These are phyloP conservation scores for Stephania cephalantha DNA, from an alignment of 164 flowering plant species.

Conservation along the genomic window DNA sequence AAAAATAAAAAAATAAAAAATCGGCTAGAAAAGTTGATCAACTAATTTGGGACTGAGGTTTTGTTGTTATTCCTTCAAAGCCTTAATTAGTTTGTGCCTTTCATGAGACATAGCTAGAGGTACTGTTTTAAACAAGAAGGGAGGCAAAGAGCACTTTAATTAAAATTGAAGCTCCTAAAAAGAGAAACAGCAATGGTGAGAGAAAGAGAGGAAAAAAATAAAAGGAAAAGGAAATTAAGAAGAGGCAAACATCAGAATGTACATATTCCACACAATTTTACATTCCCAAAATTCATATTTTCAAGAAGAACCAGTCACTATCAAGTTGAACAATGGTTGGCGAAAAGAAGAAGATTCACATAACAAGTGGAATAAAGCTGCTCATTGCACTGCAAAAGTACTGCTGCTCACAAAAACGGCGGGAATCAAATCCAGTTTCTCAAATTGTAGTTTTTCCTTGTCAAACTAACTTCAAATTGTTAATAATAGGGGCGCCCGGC, in stretches of 20 bases:
- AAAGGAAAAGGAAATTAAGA: too few species aligned
- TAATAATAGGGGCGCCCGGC: too few species aligned
- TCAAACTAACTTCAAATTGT: not conserved
- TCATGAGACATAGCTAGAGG: too few species aligned
- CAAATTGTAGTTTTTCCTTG: too few species aligned
- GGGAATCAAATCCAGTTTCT: not conserved
- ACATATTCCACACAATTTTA: not conserved
- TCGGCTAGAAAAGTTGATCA: too few species aligned
- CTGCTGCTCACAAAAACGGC: not conserved
- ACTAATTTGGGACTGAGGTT: too few species aligned
- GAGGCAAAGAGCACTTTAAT: not conserved
- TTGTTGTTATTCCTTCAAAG: too few species aligned
- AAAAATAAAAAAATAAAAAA: too few species aligned
- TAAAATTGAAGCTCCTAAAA: not conserved
- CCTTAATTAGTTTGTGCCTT: too few species aligned
- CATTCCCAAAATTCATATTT: slow-evolving; percentile 3
- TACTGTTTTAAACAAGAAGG: not conserved
- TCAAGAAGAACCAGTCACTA: not conserved
- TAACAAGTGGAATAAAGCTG: not conserved
- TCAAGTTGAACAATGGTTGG: not conserved
- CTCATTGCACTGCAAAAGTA: not conserved
- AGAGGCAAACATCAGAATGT: too few species aligned
- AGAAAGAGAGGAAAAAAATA: not conserved
- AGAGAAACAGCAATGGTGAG: not conserved
- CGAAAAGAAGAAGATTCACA: not conserved